Evolutionary conservation across 352 stramenopile species (phyloP).

Genomic region (Phytopythium ostracodes): DNA sequence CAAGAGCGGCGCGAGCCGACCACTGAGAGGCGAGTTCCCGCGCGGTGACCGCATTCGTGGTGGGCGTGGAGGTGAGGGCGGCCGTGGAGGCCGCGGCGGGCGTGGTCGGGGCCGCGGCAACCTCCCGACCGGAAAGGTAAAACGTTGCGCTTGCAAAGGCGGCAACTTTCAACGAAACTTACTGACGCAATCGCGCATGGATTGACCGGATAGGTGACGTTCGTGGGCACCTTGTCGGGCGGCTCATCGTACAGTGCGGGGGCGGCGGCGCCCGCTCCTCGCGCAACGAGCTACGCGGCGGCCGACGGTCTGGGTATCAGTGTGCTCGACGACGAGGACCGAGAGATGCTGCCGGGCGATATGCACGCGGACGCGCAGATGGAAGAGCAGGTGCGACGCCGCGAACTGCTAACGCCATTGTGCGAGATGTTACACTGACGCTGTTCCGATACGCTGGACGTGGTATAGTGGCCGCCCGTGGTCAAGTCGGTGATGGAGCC

Average conservation of each 20-base stretch:
- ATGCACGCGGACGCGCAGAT: slow-evolving; percentile 52
- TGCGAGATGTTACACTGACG: neutral
- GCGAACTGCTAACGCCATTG: neutral
- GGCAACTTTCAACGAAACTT: neutral
- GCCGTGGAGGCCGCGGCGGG: slow-evolving; percentile 36
- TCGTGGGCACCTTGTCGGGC: slow-evolving; percentile 77
- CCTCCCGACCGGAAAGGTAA: slow-evolving; percentile 52
- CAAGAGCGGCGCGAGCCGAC: slow-evolving; percentile 20
- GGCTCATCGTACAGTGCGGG: slow-evolving; percentile 72
- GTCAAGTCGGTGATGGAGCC: slow-evolving; percentile 80
- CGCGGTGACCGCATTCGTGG: slow-evolving; percentile 44
- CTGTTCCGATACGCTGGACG: neutral
- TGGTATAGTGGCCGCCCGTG: slow-evolving; percentile 60
- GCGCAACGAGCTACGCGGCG: slow-evolving; percentile 42
- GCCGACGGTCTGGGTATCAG: slow-evolving; percentile 83
- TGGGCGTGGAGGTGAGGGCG: slow-evolving; percentile 15
- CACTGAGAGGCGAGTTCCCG: slow-evolving; percentile 23
- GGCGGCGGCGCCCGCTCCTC: slow-evolving; percentile 28
- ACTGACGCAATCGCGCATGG: neutral
- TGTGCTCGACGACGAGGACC: slow-evolving; percentile 72
- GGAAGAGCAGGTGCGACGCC: slow-evolving; percentile 36
- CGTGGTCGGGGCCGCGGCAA: slow-evolving; percentile 44
- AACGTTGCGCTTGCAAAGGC: neutral
- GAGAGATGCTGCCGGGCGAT: slow-evolving; percentile 30
- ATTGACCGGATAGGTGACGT: slow-evolving; percentile 31